Base-by-base conservation (phyloP, 805 yeast genomes). In the Kuraishia piskuri region DNA sequence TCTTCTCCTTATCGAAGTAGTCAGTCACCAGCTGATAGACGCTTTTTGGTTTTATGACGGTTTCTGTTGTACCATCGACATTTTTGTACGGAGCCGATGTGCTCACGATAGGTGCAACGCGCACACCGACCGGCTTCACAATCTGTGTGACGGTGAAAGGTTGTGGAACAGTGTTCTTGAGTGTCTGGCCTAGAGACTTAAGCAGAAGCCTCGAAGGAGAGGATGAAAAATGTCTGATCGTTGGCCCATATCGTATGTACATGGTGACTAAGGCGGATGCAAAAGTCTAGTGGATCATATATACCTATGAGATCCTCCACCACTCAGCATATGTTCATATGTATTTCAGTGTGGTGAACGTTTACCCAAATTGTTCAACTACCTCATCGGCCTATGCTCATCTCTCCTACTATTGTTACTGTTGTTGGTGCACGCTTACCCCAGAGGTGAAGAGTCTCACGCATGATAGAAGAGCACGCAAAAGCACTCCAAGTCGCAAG, bases 1-100 rank as follows among this genome's bases (percentile, higher is more conserved):
- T 74, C 63, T 77, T 76, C 7, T 76, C 77, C 26, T 74, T 69
- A 56, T 82, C 76, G 56, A 75, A 67, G 59, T 82, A 64, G 52
- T 79, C 84, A 17, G 68, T 70, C 50, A 57, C 17, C 19, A 47
- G 26, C 22, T 31, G 40, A 10, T 31, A 31, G 4, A 31, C 40
- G 14, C 17, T 12, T n/a, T 10, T 31, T 31, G 40, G 47, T 22
- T 22, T 45, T 12, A 45, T 12, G 21, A 19, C 23, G 9, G 22
- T 45, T 5, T 45, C 47, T 3, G 47, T 12, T 22, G 22, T 22
- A 21, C 47, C 47, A 45, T 45, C 47, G 6, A 20, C 47, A 22
- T 45, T 45, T 22, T 22, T 22, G 47, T 45, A 45, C 4, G 47
- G 47, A 45, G 47, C 47, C 14, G 47, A 19, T 17, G 48, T 44